Evolutionary conservation across 805 yeast genomes (phyloP), one percentile per base, ranked within the genome.

Genomic region (Pichia paraexigua): DNA sequence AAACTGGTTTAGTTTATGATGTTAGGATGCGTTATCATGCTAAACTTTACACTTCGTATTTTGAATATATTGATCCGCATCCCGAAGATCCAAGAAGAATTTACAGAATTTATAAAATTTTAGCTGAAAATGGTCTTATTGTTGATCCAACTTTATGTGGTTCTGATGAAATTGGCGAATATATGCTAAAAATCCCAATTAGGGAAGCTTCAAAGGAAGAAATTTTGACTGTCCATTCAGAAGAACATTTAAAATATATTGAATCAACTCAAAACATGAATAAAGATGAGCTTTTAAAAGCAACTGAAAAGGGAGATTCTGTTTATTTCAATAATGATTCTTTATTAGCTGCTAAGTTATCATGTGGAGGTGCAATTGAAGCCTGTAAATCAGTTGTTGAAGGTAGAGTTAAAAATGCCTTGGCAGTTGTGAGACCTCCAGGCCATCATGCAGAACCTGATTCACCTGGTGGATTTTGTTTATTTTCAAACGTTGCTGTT

Each of bases 401-500:
- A 64, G 95, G 96, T 3, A 72, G 77, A 51, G 98, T 92, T 30
- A 89, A 89, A 63, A 94, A 94, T 64, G 83, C 97, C 0, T 64
- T 94, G 47, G 99, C 99, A 0, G 87, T 94, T 9, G 96, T 94
- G 17, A 80, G 99, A 58, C 99, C 99, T 1, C 99, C 99, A 0
- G 99, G 99, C 8, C 99, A 94, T 71, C 99, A 94, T 64, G 98
- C 99, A 1, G 99, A 95, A 63, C 99, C 99, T 2, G 94, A 88
- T 58, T 74, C 90, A 17, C 95, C 99, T 0, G 98, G 97, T 46
- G 99, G 99, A 15, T 94, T 94, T 65, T 94, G 99, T 70, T 72
- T 94, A 45, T 94, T 94, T 64, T 86, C 95, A 55, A 94, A 94
- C 63, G 99, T 94, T 24, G 97, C 98, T 0, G 97, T 94, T 20